Conservation (phyloP, 139 green algal species). For the Yamagishiella unicocca region DNA sequence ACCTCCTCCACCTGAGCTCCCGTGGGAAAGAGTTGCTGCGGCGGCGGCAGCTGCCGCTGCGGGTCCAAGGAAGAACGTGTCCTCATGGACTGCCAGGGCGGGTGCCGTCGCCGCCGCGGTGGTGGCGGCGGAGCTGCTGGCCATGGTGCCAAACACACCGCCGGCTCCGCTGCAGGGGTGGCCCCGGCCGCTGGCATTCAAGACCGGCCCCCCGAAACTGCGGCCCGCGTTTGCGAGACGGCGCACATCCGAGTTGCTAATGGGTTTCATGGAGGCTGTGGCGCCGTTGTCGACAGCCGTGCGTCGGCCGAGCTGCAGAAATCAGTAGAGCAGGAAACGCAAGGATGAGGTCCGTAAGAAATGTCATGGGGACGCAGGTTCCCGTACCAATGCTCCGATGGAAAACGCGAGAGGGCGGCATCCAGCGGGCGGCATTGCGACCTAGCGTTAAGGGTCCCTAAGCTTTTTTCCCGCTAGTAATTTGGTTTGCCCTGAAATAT, state of each 20-base stretch:
- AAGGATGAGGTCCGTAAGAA: too few species aligned
- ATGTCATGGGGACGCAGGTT: too few species aligned
- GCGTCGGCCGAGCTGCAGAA: conserved; percentile 9
- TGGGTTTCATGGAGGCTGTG: conserved; percentile 34
- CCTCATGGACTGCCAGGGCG: conserved; percentile 21
- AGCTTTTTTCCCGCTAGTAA: too few species aligned
- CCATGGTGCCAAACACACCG: too few species aligned
- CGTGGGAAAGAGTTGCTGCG: too few species aligned
- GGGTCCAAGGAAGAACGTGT: conserved; percentile 52
- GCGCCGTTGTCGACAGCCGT: background rate
- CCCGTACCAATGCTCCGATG: too few species aligned
- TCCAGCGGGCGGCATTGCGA: too few species aligned
- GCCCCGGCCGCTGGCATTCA: background rate
- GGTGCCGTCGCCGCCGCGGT: background rate
- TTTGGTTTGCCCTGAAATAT: background rate
- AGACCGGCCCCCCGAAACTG: background rate
- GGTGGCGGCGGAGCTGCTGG: too few species aligned
- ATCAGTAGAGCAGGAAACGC: background rate
- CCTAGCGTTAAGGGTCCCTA: too few species aligned
- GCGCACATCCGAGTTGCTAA: conserved; percentile 55
- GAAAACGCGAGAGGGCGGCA: too few species aligned
- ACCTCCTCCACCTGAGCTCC: too few species aligned
- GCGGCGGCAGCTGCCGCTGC: background rate
- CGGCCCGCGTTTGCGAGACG: conserved; percentile 56
- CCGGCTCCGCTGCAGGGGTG: background rate